Percentiles rank a stretch among this genome's conserved stretches.
These are phyloP conservation scores for Turnera subulata DNA, from an alignment of 345 rosid genomes.

Conservation along the genomic window DNA sequence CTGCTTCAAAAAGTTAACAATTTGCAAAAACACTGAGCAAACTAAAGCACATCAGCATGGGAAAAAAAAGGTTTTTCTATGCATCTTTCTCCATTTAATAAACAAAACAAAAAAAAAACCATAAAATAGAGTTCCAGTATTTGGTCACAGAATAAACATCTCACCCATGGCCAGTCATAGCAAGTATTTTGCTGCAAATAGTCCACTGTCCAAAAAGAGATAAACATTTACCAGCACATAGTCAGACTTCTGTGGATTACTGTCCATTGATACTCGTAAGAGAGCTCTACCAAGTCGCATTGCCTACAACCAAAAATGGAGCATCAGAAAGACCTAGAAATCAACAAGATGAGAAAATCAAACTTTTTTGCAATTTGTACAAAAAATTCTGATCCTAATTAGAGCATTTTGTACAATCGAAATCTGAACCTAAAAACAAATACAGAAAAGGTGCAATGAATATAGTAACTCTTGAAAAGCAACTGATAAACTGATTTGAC, in stretches of 20 bases:
- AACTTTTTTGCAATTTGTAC: neutral
- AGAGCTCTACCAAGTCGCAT: conserved; percentile 71
- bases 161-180: neutral
- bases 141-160: neutral
- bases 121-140: too few species aligned
- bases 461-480: too few species aligned
- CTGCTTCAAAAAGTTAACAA: neutral
- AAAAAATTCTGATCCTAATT: too few species aligned
- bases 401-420: too few species aligned
- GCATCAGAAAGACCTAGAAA: conserved; percentile 5
- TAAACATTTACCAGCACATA: conserved; percentile 57
- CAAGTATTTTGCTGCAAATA: neutral
- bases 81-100: too few species aligned
- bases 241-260: conserved; percentile 54
- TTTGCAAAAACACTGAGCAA: too few species aligned
- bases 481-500: too few species aligned
- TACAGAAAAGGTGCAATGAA: too few species aligned
- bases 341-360: conserved; percentile 1
- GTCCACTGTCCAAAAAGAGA: conserved; percentile 1
- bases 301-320: conserved; percentile 49
- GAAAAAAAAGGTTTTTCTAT: too few species aligned
- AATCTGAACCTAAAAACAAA: too few species aligned
- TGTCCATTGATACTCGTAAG: conserved; percentile 52
- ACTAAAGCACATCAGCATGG: too few species aligned
- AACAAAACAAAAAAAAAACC: too few species aligned